These are phyloP conservation scores for Cladosporium sp. DNA, from an alignment of 2,329 filamentous ascomycete species.

Conservation along the genomic window DNA sequence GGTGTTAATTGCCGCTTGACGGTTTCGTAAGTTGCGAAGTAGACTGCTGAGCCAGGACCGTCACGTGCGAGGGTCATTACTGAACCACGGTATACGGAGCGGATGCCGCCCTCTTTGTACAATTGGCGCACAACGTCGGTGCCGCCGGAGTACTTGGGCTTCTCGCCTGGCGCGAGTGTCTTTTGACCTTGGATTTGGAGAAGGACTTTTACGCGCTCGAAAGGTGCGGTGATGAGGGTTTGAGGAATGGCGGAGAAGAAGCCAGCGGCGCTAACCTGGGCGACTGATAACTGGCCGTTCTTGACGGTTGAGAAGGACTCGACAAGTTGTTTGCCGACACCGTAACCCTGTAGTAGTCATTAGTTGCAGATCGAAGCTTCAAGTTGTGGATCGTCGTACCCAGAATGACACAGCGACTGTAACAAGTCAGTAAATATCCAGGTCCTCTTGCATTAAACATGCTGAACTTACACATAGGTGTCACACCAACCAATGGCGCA, in stretches of 20 bases:
- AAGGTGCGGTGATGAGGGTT: conserved; percentile 97
- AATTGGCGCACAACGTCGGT: conserved; percentile 88
- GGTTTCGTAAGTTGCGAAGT: conserved; percentile 96
- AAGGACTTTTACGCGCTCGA: conserved; percentile 98
- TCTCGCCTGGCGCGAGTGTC: conserved; percentile 77
- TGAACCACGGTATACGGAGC: conserved; percentile 87
- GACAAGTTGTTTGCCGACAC: conserved; percentile 88
- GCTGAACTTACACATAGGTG: conserved; percentile 93
- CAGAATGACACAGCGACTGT: conserved; percentile 64
- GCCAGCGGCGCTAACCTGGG: conserved; percentile 83
- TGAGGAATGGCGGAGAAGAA: conserved; percentile 98
- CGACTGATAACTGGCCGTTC: conserved; percentile 71
- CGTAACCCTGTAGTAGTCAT: conserved; percentile 67
- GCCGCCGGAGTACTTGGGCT: conserved; percentile 84
- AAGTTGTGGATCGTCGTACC: conserved; percentile 36
- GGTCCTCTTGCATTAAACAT: no score
- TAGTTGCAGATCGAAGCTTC: neutral
- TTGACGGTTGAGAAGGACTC: conserved; percentile 60
- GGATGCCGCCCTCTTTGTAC: conserved; percentile 84
- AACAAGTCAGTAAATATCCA: neutral
- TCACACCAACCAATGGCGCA: conserved; percentile 90
- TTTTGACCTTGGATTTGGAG: conserved; percentile 96
- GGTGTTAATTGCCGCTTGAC: conserved; percentile 86
- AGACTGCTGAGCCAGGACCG: conserved; percentile 86
- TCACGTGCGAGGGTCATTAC: conserved; percentile 90